These are phyloP conservation scores for Lactarius tabidus DNA, from an alignment of 768 basidiomycete species.

Conservation along the genomic window DNA sequence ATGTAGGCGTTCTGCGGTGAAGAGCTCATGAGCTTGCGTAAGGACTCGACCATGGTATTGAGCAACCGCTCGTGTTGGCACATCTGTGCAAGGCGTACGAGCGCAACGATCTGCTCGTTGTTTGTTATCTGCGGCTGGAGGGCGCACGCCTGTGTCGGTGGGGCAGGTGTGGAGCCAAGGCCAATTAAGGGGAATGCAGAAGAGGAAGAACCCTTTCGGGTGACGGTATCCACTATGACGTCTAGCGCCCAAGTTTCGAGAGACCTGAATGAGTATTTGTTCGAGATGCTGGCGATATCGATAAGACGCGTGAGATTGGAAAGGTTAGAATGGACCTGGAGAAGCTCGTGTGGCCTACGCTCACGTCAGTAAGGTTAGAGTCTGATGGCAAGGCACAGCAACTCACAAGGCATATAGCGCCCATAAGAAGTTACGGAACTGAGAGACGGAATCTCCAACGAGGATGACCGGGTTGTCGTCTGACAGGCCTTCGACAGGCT, in stretches of 20 bases:
- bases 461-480: conserved; percentile 65
- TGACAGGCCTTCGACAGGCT: conserved; percentile 50
- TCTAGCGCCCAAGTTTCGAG: conserved; percentile 73
- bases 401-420: conserved; percentile 71
- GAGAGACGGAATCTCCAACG: conserved; percentile 54
- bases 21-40: conserved; percentile 56
- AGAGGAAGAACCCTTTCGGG: conserved; percentile 52
- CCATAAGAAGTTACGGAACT: conserved; percentile 74
- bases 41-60: conserved; percentile 52
- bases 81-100: conserved; percentile 62
- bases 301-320: conserved; percentile 53
- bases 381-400: background rate
- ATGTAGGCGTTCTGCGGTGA: conserved; percentile 67
- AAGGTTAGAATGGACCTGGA: conserved; percentile 42
- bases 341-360: conserved; percentile 58
- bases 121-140: conserved; percentile 23
- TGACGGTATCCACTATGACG: conserved; percentile 65
- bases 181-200: conserved; percentile 37
- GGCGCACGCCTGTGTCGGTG: conserved; percentile 28
- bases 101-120: conserved; percentile 26
- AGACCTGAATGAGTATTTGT: conserved; percentile 73
- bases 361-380: conserved; percentile 2
- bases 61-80: conserved; percentile 61
- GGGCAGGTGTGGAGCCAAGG: conserved; percentile 27
- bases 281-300: conserved; percentile 60